Evolutionary conservation across 2,329 filamentous ascomycete genomes (phyloP), one percentile per base, ranked within the genome.

Genomic region (Fusarium torulosum): DNA sequence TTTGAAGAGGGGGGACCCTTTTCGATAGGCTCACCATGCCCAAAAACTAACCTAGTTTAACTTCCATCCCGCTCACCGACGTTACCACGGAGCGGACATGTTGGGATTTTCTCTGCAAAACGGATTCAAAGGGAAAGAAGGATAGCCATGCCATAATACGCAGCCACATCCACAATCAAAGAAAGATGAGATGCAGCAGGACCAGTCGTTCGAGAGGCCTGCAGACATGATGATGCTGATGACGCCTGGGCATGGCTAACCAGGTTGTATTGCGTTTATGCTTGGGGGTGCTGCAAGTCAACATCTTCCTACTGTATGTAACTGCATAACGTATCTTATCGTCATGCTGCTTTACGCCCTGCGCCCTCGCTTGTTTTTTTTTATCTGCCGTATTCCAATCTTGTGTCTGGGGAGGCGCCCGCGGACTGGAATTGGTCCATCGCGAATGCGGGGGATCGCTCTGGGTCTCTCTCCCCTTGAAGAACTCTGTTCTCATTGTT

Each of bases 401-500:
- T 44, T 10, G 14, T 55, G 20, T 63, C 58, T 63, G 51, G 58
- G 59, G 58, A 63, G 33, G 31, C 25, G 19, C 7, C 21, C 38
- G n/a, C 49, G 29, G 37, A 17, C 21, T 60, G 61, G 63, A 66
- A 66, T 66, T 65, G 60, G 62, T 35, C 40, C 23, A 60, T 15
- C 4, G 50, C 41, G 40, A 58, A 67, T 66, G 63, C 63, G 63
- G 63, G 63, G 63, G 63, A 63, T 46, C 57, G 37, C 31, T 42
- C 57, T 49, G 23, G 29, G 19, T n/a, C 33, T 8, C 33, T 8
- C 17, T 9, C 15, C 35, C 8, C 9, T n/a, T 17, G 35, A 37
- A 10, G 17, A 37, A 37, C 17, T 19, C 17, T 8, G 20, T 29
- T 10, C 27, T 25, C n/a, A 29, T 29, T 37, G 44, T 33, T 35